Conservation (phyloP, 139 green algal species). For the Tetradesmus obliquus region DNA sequence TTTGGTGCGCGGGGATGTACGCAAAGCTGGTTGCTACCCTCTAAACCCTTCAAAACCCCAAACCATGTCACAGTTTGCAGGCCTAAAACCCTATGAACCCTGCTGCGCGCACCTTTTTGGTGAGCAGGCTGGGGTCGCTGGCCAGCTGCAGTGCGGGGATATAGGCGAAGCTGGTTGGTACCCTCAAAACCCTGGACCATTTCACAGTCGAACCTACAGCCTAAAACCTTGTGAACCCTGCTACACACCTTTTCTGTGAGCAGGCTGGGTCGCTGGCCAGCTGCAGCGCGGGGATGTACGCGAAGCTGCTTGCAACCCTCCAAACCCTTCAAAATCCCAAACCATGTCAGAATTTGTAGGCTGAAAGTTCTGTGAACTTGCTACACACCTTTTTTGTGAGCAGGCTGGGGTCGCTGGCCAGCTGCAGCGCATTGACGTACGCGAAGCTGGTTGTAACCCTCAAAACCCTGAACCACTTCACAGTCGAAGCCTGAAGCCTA, state of each 20-base stretch:
- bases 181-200: too few relatives aligned
- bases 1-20: too few relatives aligned
- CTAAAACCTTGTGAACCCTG: not conserved
- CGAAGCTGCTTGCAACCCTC: constrained; percentile 45
- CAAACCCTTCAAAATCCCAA: too few relatives aligned
- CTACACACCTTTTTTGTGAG: constrained; percentile 67
- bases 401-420: constrained; percentile 70
- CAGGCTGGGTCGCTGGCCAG: constrained; percentile 69
- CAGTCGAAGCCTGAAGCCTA: not conserved
- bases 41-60: too few relatives aligned
- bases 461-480: constrained; percentile 98
- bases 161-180: constrained; percentile 43
- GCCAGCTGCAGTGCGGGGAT: constrained; percentile 58
- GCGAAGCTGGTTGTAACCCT: constrained; percentile 89
- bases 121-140: constrained; percentile 67
- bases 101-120: constrained; percentile 62
- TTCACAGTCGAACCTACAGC: too few relatives aligned
- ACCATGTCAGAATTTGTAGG: too few relatives aligned
- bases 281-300: constrained; percentile 47
- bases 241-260: constrained; percentile 66
- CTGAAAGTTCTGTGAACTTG: not conserved
- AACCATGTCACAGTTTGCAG: too few relatives aligned
- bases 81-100: not conserved
- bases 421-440: constrained; percentile 73
- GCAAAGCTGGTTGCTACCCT: too few relatives aligned